These are phyloP conservation scores for Gelatoporia subvermispora DNA, from an alignment of 768 basidiomycete genomes.

Conservation along the genomic window DNA sequence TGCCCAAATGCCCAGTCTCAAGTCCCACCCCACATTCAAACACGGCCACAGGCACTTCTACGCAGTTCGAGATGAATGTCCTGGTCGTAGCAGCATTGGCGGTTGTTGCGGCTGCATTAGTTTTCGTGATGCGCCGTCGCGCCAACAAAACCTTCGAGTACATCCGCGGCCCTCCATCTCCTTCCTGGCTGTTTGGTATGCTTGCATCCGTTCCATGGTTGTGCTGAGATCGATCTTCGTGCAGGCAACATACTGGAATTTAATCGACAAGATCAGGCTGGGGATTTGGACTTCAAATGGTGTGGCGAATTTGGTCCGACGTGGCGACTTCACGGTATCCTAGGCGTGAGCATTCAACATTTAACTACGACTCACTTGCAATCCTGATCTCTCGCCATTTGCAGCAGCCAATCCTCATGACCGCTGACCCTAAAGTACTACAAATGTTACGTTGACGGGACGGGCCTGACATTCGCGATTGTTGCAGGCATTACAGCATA, in stretches of 20 bases:
- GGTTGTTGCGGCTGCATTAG: too few relatives aligned
- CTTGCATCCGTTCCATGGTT: too few relatives aligned
- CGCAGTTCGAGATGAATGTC: too few relatives aligned
- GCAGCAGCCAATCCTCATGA: not conserved
- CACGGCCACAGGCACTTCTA: too few relatives aligned
- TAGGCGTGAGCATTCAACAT: not conserved
- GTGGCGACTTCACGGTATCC: constrained; percentile 7
- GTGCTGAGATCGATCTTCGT: too few relatives aligned
- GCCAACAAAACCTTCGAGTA: not conserved
- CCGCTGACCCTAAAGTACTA: constrained; percentile 3
- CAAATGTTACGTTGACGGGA: not conserved
- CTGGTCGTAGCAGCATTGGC: too few relatives aligned
- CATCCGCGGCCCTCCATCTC: constrained; percentile 1
- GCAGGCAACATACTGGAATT: constrained; percentile 6
- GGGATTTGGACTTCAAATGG: constrained; percentile 15
- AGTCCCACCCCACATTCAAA: too few relatives aligned
- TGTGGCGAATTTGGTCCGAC: constrained; percentile 12
- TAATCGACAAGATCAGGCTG: constrained; percentile 10
- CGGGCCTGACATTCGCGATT: not conserved
- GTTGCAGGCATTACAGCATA: constrained; percentile 5
- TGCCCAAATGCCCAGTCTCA: too few relatives aligned
- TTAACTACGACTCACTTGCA: not conserved
- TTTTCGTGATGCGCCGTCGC: too few relatives aligned
- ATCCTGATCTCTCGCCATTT: too few relatives aligned
- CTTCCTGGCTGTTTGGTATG: not conserved